Base-by-base conservation (phyloP, 169 alveolate species). In the Fabrea salina region DNA sequence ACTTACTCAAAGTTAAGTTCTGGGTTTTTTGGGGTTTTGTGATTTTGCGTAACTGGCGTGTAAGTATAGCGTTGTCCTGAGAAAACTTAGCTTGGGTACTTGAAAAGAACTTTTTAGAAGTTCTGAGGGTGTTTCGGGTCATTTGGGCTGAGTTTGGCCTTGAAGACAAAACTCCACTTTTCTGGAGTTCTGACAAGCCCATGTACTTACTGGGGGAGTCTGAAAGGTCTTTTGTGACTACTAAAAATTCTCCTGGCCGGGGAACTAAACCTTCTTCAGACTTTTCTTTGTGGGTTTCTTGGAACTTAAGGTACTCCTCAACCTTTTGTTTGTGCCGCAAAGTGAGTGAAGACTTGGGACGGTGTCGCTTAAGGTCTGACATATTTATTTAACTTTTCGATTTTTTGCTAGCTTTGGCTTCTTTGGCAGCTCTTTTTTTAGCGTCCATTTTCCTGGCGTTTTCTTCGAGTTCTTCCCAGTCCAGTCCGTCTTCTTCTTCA, bases 391-490 rank as follows among this genome's bases (percentile, higher is more conserved):
- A 51, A 51, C 27, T 30, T 33, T 51, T 51, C 27, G 59, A 30
- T 43, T 58, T 58, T 58, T 83, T 83, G 44, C 53, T 78, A n/a
- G 75, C 47, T 39, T 75, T 74, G 59, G 70, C 86, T 33, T 74
- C 79, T 22, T 72, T 82, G 3, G 72, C 79, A 40, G 64, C 79
- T 27, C 78, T 79, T 53, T 70, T 64, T 49, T 75, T 84, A 16
- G 80, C 83, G 51, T 84, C 90, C 5, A 81, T 61, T 67, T 80
- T 68, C 19, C 54, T 75, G 5, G 90, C 86, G 35, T 84, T 75
- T 57, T 47, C 74, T 47, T 75, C 75, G 33, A 84, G 49, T 53
- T 68, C 82, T 0, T 75, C 90, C 90, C 90, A 84, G 19, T 79
- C 81, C 33, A 74, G 13, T 33, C 81, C 81, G 27, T 66, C 76